Conservation (phyloP, 768 basidiomycete genomes). For the Naganishia onofrii region DNA sequence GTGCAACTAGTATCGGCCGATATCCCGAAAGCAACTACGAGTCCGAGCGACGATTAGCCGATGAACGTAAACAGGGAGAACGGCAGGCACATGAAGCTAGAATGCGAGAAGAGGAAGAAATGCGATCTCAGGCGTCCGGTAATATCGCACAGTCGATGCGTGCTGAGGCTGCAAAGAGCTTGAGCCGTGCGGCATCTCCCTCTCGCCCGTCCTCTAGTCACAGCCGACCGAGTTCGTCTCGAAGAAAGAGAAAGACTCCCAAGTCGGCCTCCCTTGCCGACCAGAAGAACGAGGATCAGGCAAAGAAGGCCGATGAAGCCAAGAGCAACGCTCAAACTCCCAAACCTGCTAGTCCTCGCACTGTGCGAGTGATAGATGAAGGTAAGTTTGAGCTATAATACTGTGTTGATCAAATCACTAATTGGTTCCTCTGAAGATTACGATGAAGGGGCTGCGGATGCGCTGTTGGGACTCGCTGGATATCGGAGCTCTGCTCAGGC, state of each 20-base stretch:
- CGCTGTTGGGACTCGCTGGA: conserved; percentile 69
- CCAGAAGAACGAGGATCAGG: conserved; percentile 31
- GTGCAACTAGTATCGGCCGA: conserved; percentile 9
- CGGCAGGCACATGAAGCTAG: conserved; percentile 37
- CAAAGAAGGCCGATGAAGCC: background rate
- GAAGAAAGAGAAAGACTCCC: conserved; percentile 37
- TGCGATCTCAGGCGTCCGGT: conserved; percentile 7
- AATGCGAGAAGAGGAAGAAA: conserved; percentile 24
- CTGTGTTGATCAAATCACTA: background rate
- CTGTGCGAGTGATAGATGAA: conserved; percentile 71
- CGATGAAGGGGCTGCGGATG: conserved; percentile 85
- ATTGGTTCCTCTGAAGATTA: conserved; percentile 61
- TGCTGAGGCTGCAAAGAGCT: background rate
- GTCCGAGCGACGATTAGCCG: conserved; percentile 52
- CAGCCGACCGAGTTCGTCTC: conserved; percentile 25
- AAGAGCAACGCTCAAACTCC: background rate
- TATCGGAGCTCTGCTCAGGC: conserved; percentile 38
- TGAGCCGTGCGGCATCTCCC: conserved; percentile 23
- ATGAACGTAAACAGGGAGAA: conserved; percentile 29
- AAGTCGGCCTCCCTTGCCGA: conserved; percentile 22
- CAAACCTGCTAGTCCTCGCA: conserved; percentile 7
- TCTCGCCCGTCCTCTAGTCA: conserved; percentile 20
- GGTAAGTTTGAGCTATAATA: conserved; percentile 36
- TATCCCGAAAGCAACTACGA: conserved; percentile 58
- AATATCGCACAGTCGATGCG: background rate